A percentile compares a stretch with the other conserved stretches of the same genome.
phyloP scores from a whole-genome alignment of 768 basidiomycete genomes.

The Suillus discolor region DNA sequence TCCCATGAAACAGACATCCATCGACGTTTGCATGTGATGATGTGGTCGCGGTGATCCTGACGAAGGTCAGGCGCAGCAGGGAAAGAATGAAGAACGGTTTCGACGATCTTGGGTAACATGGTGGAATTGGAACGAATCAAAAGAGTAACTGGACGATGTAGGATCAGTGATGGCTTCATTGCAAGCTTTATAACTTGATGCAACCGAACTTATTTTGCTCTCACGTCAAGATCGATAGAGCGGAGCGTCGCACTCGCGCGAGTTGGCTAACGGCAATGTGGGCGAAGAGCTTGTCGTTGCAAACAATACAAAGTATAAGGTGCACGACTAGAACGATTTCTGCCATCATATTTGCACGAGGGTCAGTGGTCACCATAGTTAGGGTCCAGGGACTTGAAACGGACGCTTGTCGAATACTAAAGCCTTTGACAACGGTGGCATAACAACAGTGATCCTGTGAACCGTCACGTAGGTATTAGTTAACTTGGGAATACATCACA shows the following conservation, averaged over 20 bases:
- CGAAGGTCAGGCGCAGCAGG: background rate
- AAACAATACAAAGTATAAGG: background rate
- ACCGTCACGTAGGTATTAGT: background rate
- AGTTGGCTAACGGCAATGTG: background rate
- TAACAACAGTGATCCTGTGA: constrained; percentile 3
- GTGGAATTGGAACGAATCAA: background rate
- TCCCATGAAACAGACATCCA: background rate
- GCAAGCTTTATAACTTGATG: background rate
- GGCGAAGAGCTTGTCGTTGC: background rate
- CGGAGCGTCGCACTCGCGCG: background rate
- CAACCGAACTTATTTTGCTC: background rate
- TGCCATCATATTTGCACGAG: background rate
- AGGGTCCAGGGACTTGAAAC: background rate
- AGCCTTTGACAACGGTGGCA: background rate
- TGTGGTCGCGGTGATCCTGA: no score
- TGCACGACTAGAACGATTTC: background rate
- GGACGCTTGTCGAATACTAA: background rate
- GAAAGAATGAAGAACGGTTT: background rate
- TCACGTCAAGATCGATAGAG: background rate
- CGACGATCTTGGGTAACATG: background rate
- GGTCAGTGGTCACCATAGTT: background rate
- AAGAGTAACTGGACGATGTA: background rate
- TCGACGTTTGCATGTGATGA: background rate
- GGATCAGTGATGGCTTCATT: background rate
- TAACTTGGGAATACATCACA: no score